These are phyloP conservation scores for Pseudonitzschia multiseries DNA, from an alignment of 108 stramenopile genomes.

Conservation along the genomic window DNA sequence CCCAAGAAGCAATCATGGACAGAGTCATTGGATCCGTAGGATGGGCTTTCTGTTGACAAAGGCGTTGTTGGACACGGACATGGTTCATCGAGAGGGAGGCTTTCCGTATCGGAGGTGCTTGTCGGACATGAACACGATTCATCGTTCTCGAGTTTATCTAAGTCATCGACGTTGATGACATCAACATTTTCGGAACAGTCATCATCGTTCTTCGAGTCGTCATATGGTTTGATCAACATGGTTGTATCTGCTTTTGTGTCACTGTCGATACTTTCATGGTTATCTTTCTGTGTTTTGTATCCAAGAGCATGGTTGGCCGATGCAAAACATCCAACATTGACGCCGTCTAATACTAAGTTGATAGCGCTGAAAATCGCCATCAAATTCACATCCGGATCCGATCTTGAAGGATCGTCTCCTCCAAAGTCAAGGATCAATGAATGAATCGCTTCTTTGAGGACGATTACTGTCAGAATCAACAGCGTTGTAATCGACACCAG, in stretches of 20 bases:
- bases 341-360: conserved; percentile 67
- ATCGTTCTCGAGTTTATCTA: background rate
- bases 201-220: background rate
- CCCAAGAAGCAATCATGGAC: background rate
- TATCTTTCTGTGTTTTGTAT: conserved; percentile 27
- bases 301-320: conserved; percentile 53
- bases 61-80: background rate
- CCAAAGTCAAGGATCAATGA: conserved; percentile 24
- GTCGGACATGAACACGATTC: background rate
- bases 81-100: background rate
- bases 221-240: background rate
- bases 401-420: conserved; percentile 20
- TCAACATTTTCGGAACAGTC: background rate
- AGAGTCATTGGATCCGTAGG: conserved; percentile 7
- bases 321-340: conserved; percentile 81
- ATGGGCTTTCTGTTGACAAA: background rate
- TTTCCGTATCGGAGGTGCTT: background rate
- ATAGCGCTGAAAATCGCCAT: conserved; percentile 75
- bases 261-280: conserved; percentile 13
- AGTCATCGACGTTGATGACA: background rate
- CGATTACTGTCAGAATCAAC: conserved; percentile 49
- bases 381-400: conserved; percentile 43
- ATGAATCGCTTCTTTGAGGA: conserved; percentile 31
- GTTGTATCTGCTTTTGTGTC: background rate
- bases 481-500: conserved; percentile 63